Evolutionary conservation across 2,329 filamentous ascomycete species (phyloP), one percentile per base, ranked within the genome.

Genomic region (Aspergillaceae sp.): DNA sequence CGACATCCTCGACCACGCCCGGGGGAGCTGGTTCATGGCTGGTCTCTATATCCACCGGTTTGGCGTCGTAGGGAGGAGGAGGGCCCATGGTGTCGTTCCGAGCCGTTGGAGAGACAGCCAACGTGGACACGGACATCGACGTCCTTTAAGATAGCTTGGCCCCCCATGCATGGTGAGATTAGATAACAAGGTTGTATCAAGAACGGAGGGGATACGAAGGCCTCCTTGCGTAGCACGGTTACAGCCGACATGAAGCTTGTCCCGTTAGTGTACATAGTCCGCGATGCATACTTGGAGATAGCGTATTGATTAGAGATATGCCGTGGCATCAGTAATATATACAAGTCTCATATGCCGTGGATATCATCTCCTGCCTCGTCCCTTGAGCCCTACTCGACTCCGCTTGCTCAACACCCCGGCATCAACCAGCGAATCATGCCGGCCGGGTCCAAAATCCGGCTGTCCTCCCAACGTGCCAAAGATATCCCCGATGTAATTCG

Each of bases 401-500:
- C 30, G 5, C 47, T 57, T 59, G 45, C 47, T 57, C 38, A 54
- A 53, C 4, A 52, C 54, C 6, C 53, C 56, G 4, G 51, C 54
- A 29, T 56, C 54, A 2, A 43, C 43, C 27, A 58, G 44, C 4
- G 55, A 49, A 30, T 56, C 46, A 5, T 45, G 27, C 6, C 50
- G 48, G 3, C 60, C 52, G 28, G 61, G 60, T 0, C 83, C 83
- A 62, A 85, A 86, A 58, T 84, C 79, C 0, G 83, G 82, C 36
- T 65, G 61, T 1, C 82, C 83, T 1, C 82, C 83, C 3, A 87
- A 65, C 7, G 77, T 82, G 9, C 82, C 84, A 53, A 86, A 82
- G 45, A 87, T 82, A 57, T 86, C 83, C 4, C 83, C 83, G 34
- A 87, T 67, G 55, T 87, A 87, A 56, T 86, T 86, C 1, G 60